A percentile compares a stretch with the other conserved stretches of the same genome.
Evolutionary conservation across 345 rosid genomes (phyloP).

Genomic region (Citrus glauca): DNA sequence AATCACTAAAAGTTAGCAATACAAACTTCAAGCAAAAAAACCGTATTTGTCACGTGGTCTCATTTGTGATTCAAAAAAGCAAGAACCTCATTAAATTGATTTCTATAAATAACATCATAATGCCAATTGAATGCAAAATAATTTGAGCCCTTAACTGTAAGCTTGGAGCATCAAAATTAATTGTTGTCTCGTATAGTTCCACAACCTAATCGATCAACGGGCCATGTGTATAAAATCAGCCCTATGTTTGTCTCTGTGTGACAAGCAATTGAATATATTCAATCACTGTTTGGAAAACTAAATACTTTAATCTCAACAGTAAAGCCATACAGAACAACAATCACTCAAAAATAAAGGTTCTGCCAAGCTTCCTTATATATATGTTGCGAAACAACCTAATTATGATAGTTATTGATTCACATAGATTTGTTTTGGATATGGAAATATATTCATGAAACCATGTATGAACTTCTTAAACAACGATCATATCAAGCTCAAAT

Average conservation of each 20-base stretch:
- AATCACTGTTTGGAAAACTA: neutral
- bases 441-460: neutral
- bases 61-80: neutral
- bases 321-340: neutral
- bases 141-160: neutral
- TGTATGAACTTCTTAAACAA: neutral
- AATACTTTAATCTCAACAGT: too few relatives aligned
- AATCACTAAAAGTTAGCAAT: slow-evolving; percentile 7
- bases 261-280: neutral
- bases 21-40: neutral
- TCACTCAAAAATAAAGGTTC: neutral
- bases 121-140: neutral
- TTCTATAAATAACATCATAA: neutral
- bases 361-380: neutral
- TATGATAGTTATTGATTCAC: neutral
- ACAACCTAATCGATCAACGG: neutral
- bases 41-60: neutral
- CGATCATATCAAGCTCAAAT: neutral
- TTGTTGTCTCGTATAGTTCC: neutral
- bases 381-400: neutral
- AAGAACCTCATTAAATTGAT: neutral
- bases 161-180: neutral
- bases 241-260: neutral
- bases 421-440: neutral
- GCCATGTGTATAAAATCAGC: neutral